A percentile compares a stretch with the other conserved stretches of the same genome.
Evolutionary conservation across 2,329 filamentous ascomycete species (phyloP).

Genomic region (Fusarium virguliforme): DNA sequence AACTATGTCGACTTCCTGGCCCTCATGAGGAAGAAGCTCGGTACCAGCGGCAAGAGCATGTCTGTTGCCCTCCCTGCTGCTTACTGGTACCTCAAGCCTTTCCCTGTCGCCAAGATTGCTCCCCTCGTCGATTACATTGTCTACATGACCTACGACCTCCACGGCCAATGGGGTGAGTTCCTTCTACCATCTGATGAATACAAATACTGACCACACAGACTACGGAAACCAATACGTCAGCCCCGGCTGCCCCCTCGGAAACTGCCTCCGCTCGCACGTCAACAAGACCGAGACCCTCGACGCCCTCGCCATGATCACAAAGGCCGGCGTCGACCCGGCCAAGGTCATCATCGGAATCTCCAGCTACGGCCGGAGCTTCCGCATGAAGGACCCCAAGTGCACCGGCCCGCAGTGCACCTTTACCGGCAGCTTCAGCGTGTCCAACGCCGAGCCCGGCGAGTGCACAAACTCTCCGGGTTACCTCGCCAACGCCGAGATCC

Average conservation of each 20-base stretch:
- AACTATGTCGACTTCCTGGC: slow-evolving; percentile 58
- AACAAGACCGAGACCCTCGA: slow-evolving; percentile 59
- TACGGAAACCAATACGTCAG: slow-evolving; percentile 48
- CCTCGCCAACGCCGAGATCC: slow-evolving; percentile 52
- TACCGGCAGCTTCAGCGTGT: slow-evolving; percentile 46
- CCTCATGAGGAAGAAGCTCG: slow-evolving; percentile 50
- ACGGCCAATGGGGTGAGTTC: slow-evolving; percentile 55
- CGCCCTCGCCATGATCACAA: slow-evolving; percentile 58
- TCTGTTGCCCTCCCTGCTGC: slow-evolving; percentile 59
- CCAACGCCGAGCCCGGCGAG: slow-evolving; percentile 45
- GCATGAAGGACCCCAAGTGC: slow-evolving; percentile 49
- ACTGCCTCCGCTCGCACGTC: slow-evolving; percentile 58
- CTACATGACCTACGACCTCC: slow-evolving; percentile 59
- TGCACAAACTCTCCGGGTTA: slow-evolving; percentile 51
- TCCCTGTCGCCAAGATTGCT: slow-evolving; percentile 55
- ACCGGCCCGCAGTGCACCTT: slow-evolving; percentile 48
- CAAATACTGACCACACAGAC: slow-evolving; percentile 39
- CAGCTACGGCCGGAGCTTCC: slow-evolving; percentile 53
- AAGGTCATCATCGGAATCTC: slow-evolving; percentile 54
- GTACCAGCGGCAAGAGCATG: slow-evolving; percentile 50
- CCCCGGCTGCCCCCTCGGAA: slow-evolving; percentile 50
- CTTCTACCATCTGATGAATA: accelerated
- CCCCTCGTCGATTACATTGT: slow-evolving; percentile 56
- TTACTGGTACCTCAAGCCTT: slow-evolving; percentile 59
- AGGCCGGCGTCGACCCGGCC: slow-evolving; percentile 54